Conservation (phyloP, 805 yeast genomes). For the Schwanniomyces vanrijiae region DNA sequence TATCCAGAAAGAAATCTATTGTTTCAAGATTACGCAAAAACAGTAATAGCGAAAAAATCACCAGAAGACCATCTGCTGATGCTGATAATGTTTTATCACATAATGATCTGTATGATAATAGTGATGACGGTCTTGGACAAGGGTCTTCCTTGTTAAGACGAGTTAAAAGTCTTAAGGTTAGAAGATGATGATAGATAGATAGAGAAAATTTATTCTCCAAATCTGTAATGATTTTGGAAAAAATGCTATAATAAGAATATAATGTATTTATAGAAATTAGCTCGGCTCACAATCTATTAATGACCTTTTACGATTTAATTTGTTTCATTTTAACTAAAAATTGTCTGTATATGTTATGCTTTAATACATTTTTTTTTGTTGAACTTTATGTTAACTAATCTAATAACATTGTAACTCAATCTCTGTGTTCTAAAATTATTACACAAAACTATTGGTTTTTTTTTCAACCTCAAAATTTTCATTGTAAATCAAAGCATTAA, state of each 20-base stretch:
- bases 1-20: constrained; percentile 82
- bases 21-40: constrained; percentile 60
- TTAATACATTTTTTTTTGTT: not conserved
- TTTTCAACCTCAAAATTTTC: not conserved
- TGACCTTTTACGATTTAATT: not conserved
- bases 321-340: not conserved
- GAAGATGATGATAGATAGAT: constrained; percentile 34
- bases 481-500: not conserved
- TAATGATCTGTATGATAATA: constrained; percentile 10
- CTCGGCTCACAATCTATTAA: not conserved
- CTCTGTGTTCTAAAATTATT: not conserved
- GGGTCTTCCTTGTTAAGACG: constrained; percentile 72
- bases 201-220: not conserved
- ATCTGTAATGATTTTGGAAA: not conserved
- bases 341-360: not conserved
- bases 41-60: constrained; percentile 28
- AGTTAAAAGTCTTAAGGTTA: constrained; percentile 86
- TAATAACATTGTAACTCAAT: no score
- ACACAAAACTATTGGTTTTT: not conserved
- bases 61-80: constrained; percentile 22
- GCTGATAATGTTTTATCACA: constrained; percentile 8
- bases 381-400: no score
- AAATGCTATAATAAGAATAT: not conserved
- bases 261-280: not conserved
- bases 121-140: constrained; percentile 13